Base-by-base conservation (phyloP, 257 asterid species). In the Ballota nigra region DNA sequence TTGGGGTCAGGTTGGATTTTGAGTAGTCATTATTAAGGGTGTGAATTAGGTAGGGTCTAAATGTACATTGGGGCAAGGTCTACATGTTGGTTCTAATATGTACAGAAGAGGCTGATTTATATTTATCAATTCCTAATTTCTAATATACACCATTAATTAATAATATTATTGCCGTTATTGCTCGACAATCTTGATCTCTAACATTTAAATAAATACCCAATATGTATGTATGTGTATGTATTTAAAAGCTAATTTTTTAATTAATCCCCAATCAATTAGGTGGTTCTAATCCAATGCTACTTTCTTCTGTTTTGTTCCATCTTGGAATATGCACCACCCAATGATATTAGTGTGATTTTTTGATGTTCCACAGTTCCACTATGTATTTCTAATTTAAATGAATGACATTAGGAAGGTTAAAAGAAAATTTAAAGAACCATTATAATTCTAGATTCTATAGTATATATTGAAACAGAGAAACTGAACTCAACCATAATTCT, bases 171-270 rank as follows among this genome's bases (percentile, higher is more conserved):
- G 89, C 89, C 63, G 52, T 16, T 85, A 80, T 78, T 83, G 89
- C 89, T 83, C 75, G 86, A 87, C 89, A 87, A 85, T 78, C 62
- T 82, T 81, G 77, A 77, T 82, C 82, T 77, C 74, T 66, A 67
- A 60, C 47, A 41, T 70, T 66, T 71, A 61, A 71, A 59, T 2
- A 31, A 62, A 34, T n/a, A 66, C 36, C 10, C 26, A 3, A 82
- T 71, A 40, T 20, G 36, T 45, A 55, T 19, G 1, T 55, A 5
- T 61, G 1, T 1, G n/a, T 12, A 6, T n/a, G 16, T 41, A 41
- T 41, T n/a, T n/a, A 41, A 43, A 58, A 70, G 61, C 7, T 53
- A 20, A 11, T 36, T 9, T 3, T 24, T 22, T 56, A 56, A 23
- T 56, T 56, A 56, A 56, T 56, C 36, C 64, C 38, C 23, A 28